Conservation (phyloP, 768 basidiomycete genomes). For the Mycena polygramma region DNA sequence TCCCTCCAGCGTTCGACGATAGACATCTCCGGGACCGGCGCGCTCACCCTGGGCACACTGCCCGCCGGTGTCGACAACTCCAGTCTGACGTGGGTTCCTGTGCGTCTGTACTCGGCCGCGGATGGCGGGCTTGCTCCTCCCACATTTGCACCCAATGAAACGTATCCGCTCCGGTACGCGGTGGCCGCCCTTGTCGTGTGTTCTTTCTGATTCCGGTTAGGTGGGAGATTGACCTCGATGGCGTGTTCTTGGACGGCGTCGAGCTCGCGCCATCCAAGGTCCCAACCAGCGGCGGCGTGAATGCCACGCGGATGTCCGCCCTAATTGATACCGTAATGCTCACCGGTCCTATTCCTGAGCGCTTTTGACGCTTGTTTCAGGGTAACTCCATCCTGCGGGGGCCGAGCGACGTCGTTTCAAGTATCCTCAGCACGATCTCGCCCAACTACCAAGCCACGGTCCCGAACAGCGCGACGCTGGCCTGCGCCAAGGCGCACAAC, state of each 20-base stretch:
- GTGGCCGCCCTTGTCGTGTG: not conserved
- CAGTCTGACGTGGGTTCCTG: slow-evolving; percentile 76
- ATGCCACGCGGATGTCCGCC: slow-evolving; percentile 60
- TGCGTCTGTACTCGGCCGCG: slow-evolving; percentile 64
- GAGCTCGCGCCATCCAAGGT: slow-evolving; percentile 67
- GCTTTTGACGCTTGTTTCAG: slow-evolving; percentile 46
- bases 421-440: slow-evolving; percentile 56
- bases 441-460: slow-evolving; percentile 48
- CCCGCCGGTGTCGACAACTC: slow-evolving; percentile 67
- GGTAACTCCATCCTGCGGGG: slow-evolving; percentile 82
- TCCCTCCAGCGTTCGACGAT: slow-evolving; percentile 72
- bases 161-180: slow-evolving; percentile 54
- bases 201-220: slow-evolving; percentile 40
- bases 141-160: slow-evolving; percentile 68
- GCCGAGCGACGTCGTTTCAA: slow-evolving; percentile 72
- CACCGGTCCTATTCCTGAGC: not conserved
- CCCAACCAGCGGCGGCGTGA: slow-evolving; percentile 50
- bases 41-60: slow-evolving; percentile 73
- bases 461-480: slow-evolving; percentile 49
- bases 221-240: slow-evolving; percentile 79
- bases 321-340: slow-evolving; percentile 74
- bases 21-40: slow-evolving; percentile 68
- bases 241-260: slow-evolving; percentile 73
- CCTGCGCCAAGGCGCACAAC: slow-evolving; percentile 68
- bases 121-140: slow-evolving; percentile 72